Percentiles rank a stretch among this genome's conserved stretches.
Conservation (phyloP, 2,329 filamentous ascomycete genomes). For the Pyrenochaeta sp. region DNA sequence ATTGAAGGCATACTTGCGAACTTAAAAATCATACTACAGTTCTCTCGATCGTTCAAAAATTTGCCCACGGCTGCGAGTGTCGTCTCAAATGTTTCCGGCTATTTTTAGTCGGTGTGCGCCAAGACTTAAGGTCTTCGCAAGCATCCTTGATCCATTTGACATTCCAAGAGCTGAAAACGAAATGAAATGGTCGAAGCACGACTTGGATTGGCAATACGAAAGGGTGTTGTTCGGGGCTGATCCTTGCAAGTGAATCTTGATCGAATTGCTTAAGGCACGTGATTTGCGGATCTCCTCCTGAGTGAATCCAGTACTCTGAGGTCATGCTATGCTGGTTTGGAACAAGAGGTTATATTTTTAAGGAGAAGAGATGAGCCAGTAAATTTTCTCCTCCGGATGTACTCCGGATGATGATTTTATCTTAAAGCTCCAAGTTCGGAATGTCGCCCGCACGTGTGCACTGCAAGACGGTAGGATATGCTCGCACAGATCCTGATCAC, state of each 20-base stretch:
- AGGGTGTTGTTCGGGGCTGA: neutral
- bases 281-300: neutral
- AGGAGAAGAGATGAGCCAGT: too few species aligned
- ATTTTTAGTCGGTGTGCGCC: slow-evolving; percentile 16
- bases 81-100: slow-evolving; percentile 7
- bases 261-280: neutral
- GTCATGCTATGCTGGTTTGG: too few species aligned
- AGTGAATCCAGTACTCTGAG: too few species aligned
- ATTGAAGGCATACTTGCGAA: neutral
- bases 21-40: neutral
- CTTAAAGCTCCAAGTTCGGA: too few species aligned
- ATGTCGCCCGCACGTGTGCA: too few species aligned
- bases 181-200: neutral
- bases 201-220: neutral
- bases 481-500: neutral
- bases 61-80: neutral
- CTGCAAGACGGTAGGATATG: neutral
- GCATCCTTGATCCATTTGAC: neutral
- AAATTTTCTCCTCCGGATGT: too few species aligned
- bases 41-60: neutral
- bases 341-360: too few species aligned
- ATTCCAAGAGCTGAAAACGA: neutral
- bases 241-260: neutral
- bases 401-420: too few species aligned
- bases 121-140: slow-evolving; percentile 4